phyloP scores from a whole-genome alignment of 2,329 filamentous ascomycete species.

The Graphilbum ipis-grandicollis region DNA sequence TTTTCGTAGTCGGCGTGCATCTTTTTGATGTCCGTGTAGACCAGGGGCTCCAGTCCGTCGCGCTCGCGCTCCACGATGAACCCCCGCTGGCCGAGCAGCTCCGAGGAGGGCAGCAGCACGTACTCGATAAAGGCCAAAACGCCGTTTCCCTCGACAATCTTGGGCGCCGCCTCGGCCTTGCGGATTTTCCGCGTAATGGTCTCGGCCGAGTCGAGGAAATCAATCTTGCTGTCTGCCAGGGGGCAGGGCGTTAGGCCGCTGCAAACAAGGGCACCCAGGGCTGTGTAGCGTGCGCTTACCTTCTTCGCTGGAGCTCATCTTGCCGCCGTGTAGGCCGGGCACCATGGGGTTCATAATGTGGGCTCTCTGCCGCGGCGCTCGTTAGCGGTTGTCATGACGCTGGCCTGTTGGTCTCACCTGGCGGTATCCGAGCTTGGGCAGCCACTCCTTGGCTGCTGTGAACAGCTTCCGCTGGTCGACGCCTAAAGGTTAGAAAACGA shows the following conservation, averaged over 20 bases:
- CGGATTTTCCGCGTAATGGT: slow-evolving; percentile 65
- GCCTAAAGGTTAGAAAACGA: background rate
- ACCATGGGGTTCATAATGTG: slow-evolving; percentile 58
- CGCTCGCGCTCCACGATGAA: slow-evolving; percentile 52
- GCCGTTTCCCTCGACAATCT: slow-evolving; percentile 68
- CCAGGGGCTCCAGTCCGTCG: slow-evolving; percentile 51
- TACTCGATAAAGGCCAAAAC: slow-evolving; percentile 74
- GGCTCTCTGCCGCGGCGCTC: too few relatives aligned
- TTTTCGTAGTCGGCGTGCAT: slow-evolving; percentile 65
- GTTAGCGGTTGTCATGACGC: too few relatives aligned
- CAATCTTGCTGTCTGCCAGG: slow-evolving; percentile 61
- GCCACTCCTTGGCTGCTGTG: slow-evolving; percentile 63
- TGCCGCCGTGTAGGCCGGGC: slow-evolving; percentile 64
- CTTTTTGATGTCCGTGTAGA: slow-evolving; percentile 60
- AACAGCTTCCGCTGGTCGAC: slow-evolving; percentile 85
- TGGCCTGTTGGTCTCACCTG: slow-evolving; percentile 18
- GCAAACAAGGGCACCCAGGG: too few relatives aligned
- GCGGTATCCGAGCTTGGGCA: slow-evolving; percentile 74
- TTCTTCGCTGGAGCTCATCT: slow-evolving; percentile 67
- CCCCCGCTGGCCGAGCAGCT: slow-evolving; percentile 39
- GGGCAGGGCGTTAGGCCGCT: too few relatives aligned
- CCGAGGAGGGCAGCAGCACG: slow-evolving; percentile 62
- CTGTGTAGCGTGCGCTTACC: too few relatives aligned
- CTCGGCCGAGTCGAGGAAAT: slow-evolving; percentile 69
- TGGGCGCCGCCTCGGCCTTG: slow-evolving; percentile 67